A percentile compares a stretch with the other conserved stretches of the same genome.
These are phyloP conservation scores for Aphanoascus verrucosus DNA, from an alignment of 2,329 filamentous ascomycete species.

Conservation along the genomic window DNA sequence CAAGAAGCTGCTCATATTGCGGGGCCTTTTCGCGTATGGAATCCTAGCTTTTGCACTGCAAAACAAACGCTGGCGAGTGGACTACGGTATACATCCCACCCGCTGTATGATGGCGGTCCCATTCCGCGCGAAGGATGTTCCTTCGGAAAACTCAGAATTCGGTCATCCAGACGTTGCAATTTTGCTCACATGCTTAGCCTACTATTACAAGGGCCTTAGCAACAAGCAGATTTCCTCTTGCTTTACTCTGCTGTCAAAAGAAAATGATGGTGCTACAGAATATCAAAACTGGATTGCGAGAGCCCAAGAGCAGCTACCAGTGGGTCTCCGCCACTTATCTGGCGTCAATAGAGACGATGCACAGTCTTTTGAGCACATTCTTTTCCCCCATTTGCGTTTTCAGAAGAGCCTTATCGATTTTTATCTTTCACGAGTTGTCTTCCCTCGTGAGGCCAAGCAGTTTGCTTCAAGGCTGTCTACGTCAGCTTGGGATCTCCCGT, in stretches of 20 bases:
- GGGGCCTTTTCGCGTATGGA: slow-evolving; percentile 45
- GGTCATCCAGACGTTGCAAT: slow-evolving; percentile 52
- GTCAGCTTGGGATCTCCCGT: slow-evolving; percentile 55
- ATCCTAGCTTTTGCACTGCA: slow-evolving; percentile 45
- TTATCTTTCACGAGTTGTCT: slow-evolving; percentile 47
- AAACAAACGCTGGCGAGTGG: slow-evolving; percentile 53
- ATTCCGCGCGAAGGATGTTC: slow-evolving; percentile 50
- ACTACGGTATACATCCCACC: slow-evolving; percentile 48
- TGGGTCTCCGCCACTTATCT: slow-evolving; percentile 32
- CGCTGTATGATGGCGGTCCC: slow-evolving; percentile 49
- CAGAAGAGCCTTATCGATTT: slow-evolving; percentile 42
- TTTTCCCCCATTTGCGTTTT: slow-evolving; percentile 16
- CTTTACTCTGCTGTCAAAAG: slow-evolving; percentile 40
- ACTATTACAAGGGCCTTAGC: slow-evolving; percentile 47
- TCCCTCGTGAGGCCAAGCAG: slow-evolving; percentile 49
- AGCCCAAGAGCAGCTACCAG: slow-evolving; percentile 23
- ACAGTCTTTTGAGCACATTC: background rate
- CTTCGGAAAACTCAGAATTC: slow-evolving; percentile 47
- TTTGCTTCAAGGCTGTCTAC: slow-evolving; percentile 50
- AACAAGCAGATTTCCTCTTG: slow-evolving; percentile 41
- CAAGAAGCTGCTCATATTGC: slow-evolving; percentile 20
- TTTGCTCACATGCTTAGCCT: slow-evolving; percentile 44
- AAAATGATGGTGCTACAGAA: slow-evolving; percentile 43
- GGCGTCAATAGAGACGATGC: slow-evolving; percentile 51
- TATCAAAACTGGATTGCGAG: slow-evolving; percentile 33